Conservation (phyloP, 1,284 basidiomycete genomes). For the Melampsora occidentalis region DNA sequence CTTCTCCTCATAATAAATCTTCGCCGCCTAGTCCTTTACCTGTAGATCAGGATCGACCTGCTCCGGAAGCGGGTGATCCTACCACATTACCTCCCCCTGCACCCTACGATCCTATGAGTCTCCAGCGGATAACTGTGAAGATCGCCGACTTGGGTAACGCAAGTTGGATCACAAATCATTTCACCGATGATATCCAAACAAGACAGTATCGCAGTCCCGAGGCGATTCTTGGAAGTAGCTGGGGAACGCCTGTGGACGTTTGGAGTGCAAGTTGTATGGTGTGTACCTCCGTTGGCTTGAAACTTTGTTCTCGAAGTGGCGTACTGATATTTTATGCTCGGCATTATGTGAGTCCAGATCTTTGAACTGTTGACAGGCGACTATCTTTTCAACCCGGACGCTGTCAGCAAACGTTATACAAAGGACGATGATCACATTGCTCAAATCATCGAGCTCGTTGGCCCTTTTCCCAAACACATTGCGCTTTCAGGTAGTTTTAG, state of each 20-base stretch:
- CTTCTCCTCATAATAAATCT: slow-evolving; percentile 7
- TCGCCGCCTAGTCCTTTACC: background rate
- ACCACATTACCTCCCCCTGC: slow-evolving; percentile 60
- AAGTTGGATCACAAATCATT: slow-evolving; percentile 69
- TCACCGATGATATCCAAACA: slow-evolving; percentile 95
- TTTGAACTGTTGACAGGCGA: slow-evolving; percentile 83
- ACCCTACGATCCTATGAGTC: slow-evolving; percentile 60
- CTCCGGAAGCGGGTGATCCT: slow-evolving; percentile 60
- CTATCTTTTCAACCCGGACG: slow-evolving; percentile 83
- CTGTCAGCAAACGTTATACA: slow-evolving; percentile 69
- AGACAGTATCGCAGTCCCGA: slow-evolving; percentile 96
- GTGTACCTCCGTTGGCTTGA: slow-evolving; percentile 16
- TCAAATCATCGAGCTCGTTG: slow-evolving; percentile 94
- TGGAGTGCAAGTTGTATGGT: slow-evolving; percentile 96
- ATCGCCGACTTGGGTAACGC: slow-evolving; percentile 96
- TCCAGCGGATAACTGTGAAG: slow-evolving; percentile 93
- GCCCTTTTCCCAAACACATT: slow-evolving; percentile 76
- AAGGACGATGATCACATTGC: slow-evolving; percentile 99
- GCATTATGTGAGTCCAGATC: slow-evolving; percentile 72
- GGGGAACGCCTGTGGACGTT: slow-evolving; percentile 90
- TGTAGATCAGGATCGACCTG: slow-evolving; percentile 46
- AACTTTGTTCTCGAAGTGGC: background rate
- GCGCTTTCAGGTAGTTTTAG: slow-evolving; percentile 91
- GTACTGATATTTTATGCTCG: slow-evolving; percentile 62
- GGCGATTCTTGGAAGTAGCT: slow-evolving; percentile 91